A percentile compares a stretch with the other conserved stretches of the same genome.
Conservation (phyloP, 1,139 yeast species). For the Candida sp. region DNA sequence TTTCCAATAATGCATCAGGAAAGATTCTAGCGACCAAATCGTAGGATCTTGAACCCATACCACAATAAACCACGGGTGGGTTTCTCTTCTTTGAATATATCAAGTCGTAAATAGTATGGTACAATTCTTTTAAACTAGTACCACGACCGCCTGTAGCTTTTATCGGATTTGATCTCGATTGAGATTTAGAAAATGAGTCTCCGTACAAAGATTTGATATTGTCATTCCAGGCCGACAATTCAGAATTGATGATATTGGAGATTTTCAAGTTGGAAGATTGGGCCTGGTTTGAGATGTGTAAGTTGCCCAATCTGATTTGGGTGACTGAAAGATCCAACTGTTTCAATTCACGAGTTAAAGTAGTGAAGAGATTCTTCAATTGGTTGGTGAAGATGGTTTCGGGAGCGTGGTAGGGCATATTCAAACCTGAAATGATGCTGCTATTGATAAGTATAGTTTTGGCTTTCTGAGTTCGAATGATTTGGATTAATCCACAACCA, state of each 20-base stretch:
- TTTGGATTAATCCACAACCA: conserved; percentile 53
- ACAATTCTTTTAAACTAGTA: conserved; percentile 43
- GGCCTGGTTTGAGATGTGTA: conserved; percentile 32
- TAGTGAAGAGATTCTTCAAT: conserved; percentile 33
- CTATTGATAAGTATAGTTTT: conserved; percentile 44
- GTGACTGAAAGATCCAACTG: conserved; percentile 43
- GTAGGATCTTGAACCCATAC: conserved; percentile 48
- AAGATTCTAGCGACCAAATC: conserved; percentile 30
- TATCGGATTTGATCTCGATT: conserved; percentile 30
- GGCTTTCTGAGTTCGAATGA: conserved; percentile 48
- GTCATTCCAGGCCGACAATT: conserved; percentile 40
- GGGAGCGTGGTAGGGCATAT: conserved; percentile 48
- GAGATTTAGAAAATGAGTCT: conserved; percentile 29
- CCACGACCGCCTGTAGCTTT: conserved; percentile 35
- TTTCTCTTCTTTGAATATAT: conserved; percentile 28
- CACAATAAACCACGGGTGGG: conserved; percentile 42
- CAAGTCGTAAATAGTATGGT: conserved; percentile 54
- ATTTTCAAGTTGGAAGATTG: conserved; percentile 22
- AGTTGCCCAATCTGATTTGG: conserved; percentile 47
- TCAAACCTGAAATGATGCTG: conserved; percentile 37
- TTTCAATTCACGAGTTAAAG: conserved; percentile 35
- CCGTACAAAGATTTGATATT: conserved; percentile 37
- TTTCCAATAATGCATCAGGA: conserved; percentile 32
- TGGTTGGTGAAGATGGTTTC: conserved; percentile 41
- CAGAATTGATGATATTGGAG: conserved; percentile 32